Conservation (phyloP, 768 basidiomycete genomes). For the Panus rudis region DNA sequence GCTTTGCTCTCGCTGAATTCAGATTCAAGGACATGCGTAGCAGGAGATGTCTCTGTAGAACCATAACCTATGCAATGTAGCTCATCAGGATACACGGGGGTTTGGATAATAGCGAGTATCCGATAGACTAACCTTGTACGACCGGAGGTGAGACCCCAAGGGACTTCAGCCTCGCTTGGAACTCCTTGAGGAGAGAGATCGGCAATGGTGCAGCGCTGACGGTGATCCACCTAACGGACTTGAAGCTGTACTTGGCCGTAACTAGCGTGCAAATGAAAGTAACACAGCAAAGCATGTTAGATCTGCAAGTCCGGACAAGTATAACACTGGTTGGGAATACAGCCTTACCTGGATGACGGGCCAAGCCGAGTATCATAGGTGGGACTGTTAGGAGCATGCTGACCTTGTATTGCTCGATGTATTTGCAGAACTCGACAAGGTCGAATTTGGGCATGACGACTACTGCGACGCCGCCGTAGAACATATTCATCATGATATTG, state of each 20-base stretch:
- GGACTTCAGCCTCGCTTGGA: constrained; percentile 32
- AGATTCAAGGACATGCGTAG: constrained; percentile 46
- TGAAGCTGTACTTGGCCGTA: constrained; percentile 60
- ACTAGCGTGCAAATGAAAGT: no score
- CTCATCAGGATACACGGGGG: no score
- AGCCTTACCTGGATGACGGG: constrained; percentile 59
- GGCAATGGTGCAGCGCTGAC: constrained; percentile 70
- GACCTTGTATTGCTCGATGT: constrained; percentile 57
- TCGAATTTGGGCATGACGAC: constrained; percentile 66
- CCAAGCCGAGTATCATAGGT: constrained; percentile 74
- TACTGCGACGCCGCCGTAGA: constrained; percentile 40
- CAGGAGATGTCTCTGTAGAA: constrained; percentile 76
- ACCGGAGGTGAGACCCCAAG: constrained; percentile 35
- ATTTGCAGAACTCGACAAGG: constrained; percentile 53
- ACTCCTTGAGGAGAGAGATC: constrained; percentile 46
- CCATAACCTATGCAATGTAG: constrained; percentile 53
- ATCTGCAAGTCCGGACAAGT: no score
- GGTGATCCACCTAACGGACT: constrained; percentile 47
- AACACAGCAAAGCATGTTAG: no score
- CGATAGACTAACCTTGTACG: constrained; percentile 39
- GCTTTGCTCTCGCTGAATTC: constrained; percentile 39
- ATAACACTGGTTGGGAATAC: no score
- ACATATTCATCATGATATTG: constrained; percentile 52
- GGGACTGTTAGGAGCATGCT: constrained; percentile 61
- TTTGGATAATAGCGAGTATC: constrained; percentile 3